Conservation (phyloP, 78 protist genomes). For the Chrysochromulina tobinii region DNA sequence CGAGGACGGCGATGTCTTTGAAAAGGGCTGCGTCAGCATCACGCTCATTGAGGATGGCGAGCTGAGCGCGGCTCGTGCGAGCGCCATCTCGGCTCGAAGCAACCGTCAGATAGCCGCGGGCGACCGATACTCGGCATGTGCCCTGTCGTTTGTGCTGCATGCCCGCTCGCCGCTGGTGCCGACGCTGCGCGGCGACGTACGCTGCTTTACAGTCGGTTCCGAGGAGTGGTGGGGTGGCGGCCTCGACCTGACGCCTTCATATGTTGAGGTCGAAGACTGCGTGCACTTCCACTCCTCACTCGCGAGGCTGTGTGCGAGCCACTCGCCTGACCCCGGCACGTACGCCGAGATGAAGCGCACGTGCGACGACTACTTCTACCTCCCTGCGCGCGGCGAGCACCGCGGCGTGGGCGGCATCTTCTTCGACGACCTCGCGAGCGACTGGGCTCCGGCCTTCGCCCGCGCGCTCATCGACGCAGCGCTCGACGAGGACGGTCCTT, state of each 20-base stretch:
- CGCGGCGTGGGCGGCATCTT: slow-evolving; percentile 35
- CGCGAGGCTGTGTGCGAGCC: neutral
- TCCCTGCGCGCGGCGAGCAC: slow-evolving; percentile 5
- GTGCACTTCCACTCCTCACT: neutral
- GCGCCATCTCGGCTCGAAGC: neutral
- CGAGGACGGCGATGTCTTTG: neutral
- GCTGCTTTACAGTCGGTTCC: neutral
- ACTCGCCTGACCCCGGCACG: neutral
- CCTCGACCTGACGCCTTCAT: slow-evolving; percentile 8
- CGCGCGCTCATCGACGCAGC: neutral
- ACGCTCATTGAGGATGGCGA: neutral
- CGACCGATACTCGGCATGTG: neutral
- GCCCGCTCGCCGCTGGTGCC: neutral
- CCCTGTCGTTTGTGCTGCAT: slow-evolving; percentile 9
- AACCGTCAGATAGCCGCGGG: neutral
- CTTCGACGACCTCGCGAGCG: neutral
- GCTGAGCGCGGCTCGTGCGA: neutral
- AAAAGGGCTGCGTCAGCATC: neutral
- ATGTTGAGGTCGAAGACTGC: neutral
- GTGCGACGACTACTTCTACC: slow-evolving; percentile 24
- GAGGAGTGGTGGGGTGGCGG: slow-evolving; percentile 25
- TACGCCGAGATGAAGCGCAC: neutral
- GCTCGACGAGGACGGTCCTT: neutral
- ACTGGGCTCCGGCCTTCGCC: neutral
- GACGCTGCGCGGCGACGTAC: slow-evolving; percentile 16